Conservation (phyloP, 1,139 yeast species). For the Komagataea norvegica region DNA sequence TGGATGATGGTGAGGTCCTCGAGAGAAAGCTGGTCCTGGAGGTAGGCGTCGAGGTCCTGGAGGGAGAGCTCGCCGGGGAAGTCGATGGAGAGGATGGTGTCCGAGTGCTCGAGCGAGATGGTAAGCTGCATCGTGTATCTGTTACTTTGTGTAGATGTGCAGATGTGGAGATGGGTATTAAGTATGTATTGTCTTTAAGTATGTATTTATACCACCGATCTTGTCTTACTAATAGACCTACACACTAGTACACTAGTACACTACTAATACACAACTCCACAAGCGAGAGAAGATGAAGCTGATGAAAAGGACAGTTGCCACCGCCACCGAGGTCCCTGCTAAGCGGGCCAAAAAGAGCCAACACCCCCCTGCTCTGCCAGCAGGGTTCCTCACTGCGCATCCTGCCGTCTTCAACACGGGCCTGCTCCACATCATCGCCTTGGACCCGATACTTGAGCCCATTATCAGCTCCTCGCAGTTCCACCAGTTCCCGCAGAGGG, state of each 20-base stretch:
- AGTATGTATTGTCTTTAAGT: no score
- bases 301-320: constrained; percentile 7
- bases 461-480: no score
- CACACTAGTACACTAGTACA: no score
- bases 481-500: constrained; percentile 21
- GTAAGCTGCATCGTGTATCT: constrained; percentile 12
- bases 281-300: no score
- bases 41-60: constrained; percentile 67
- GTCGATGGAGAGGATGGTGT: constrained; percentile 27
- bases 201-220: no score
- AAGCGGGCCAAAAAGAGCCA: constrained; percentile 1
- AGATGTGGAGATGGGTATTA: no score
- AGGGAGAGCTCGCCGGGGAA: constrained; percentile 57
- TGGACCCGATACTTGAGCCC: no score
- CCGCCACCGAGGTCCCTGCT: constrained; percentile 1
- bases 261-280: no score
- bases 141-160: neutral
- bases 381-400: constrained; percentile 39
- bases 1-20: constrained; percentile 13
- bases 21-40: constrained; percentile 26
- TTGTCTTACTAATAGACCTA: no score
- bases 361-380: constrained; percentile 39
- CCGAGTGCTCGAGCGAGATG: constrained; percentile 17
- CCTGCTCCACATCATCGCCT: constrained; percentile 30
- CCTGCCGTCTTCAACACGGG: constrained; percentile 42